Evolutionary conservation across 176 grass and related monocot species (phyloP), one percentile per base, ranked within the genome.

Genomic region (Echinochloa phyllopogon): DNA sequence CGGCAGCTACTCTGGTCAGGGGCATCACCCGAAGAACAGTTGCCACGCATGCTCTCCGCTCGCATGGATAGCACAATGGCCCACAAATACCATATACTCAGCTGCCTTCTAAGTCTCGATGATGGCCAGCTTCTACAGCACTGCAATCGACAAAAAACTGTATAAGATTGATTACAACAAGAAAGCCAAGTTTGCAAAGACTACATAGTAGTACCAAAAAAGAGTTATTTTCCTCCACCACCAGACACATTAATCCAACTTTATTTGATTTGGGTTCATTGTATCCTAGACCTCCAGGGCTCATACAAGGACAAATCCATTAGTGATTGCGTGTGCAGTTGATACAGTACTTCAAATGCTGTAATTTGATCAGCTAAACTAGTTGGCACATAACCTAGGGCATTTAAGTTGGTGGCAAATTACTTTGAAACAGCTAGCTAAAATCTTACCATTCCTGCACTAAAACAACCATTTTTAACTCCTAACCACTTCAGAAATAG

Each of bases 31-130:
- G 87, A 92, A 90, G 90, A 52, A 91, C 88, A 80, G 90, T 86
- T 93, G 87, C 87, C 91, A 92, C 93, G 91, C 96, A 98, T 98
- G 87, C 96, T 98, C 93, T 91, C 90, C 80, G 83, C 92, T 90
- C 82, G 94, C 85, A 92, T 92, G 27, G 85, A 91, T 42, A 90
- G 87, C 89, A 90, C 86, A 88, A 87, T 92, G 87, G 72, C 75
- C 82, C 87, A 40, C 89, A 68, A 80, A 84, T 72, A 92, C 86
- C 87, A 81, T 86, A 89, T 75, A 80, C 81, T 77, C 39, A 41
- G 62, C 68, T 41, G 61, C 12, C 86, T 80, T 84, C 71, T 57
- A 65, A 64, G 76, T 77, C 51, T 63, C 70, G 73, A 62, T n/a
- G 0, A 65, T 68, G 47, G 39, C 45, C 74, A 84, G 60, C 76